Evolutionary conservation across 2,329 filamentous ascomycete species (phyloP).

Genomic region (Gnomoniopsis smithogilvyi): DNA sequence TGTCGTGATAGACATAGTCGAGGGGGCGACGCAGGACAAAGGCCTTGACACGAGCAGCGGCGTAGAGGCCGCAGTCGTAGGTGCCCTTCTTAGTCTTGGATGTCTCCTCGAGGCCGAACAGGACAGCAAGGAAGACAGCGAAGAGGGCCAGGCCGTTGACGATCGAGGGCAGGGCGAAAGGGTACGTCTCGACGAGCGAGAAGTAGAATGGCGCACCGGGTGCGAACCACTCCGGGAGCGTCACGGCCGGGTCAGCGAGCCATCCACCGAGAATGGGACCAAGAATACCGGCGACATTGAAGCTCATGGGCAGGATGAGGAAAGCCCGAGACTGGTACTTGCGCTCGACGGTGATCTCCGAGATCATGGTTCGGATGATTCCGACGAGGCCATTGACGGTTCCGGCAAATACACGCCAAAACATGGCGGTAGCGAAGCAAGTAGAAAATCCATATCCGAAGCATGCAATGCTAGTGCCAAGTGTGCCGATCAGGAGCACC

Average conservation of each 20-base stretch:
- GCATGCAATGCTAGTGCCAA: conserved; percentile 64
- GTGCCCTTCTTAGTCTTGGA: conserved; percentile 41
- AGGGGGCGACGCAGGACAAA: conserved; percentile 16
- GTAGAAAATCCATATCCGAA: conserved; percentile 71
- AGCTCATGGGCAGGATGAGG: conserved; percentile 44
- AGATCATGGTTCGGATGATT: conserved; percentile 47
- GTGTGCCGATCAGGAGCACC: conserved; percentile 66
- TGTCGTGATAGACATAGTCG: conserved; percentile 26
- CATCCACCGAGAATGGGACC: conserved; percentile 59
- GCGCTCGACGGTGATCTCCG: conserved; percentile 45
- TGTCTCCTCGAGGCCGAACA: conserved; percentile 62
- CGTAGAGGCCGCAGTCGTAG: conserved; percentile 41
- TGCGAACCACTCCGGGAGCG: conserved; percentile 61
- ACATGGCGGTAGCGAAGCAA: conserved; percentile 60
- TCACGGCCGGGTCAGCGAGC: conserved; percentile 62
- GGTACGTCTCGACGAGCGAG: conserved; percentile 62
- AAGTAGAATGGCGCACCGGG: conserved; percentile 56
- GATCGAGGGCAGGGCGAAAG: conserved; percentile 68
- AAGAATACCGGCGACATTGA: conserved; percentile 43
- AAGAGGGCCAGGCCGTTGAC: conserved; percentile 61
- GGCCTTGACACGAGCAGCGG: conserved; percentile 31
- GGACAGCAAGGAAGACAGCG: conserved; percentile 49
- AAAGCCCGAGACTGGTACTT: conserved; percentile 47
- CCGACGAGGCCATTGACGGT: conserved; percentile 47
- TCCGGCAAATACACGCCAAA: conserved; percentile 66